Evolutionary conservation across 345 rosid species (phyloP).

Genomic region (Boechera retrofracta): DNA sequence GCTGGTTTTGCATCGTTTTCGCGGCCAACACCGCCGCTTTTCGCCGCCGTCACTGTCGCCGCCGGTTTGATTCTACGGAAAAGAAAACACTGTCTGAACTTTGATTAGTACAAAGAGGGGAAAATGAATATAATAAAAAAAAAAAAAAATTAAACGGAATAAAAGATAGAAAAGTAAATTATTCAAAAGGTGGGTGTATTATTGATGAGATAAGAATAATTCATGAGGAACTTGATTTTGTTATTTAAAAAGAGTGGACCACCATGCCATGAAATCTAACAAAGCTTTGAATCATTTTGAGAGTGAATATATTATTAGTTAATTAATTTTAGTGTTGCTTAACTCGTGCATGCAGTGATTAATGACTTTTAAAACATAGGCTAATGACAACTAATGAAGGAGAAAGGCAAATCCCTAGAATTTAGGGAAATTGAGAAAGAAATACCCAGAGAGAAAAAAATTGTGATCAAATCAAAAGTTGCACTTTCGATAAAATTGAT

Average conservation of each 20-base stretch:
- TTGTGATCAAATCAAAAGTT: constrained; percentile 37
- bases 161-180: constrained; percentile 36
- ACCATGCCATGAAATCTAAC: constrained; percentile 42
- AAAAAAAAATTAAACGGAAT: neutral
- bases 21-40: constrained; percentile 57
- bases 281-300: constrained; percentile 41
- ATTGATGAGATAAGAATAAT: constrained; percentile 46
- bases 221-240: constrained; percentile 42
- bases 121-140: neutral
- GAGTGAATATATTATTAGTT: constrained; percentile 16
- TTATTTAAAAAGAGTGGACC: constrained; percentile 36
- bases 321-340: constrained; percentile 16
- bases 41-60: constrained; percentile 37
- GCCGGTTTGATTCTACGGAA: constrained; percentile 36
- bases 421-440: constrained; percentile 20
- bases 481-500: neutral
- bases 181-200: constrained; percentile 39
- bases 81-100: neutral
- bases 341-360: constrained; percentile 45
- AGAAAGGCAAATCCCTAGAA: constrained; percentile 37
- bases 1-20: constrained; percentile 97
- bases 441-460: constrained; percentile 28
- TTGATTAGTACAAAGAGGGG: neutral
- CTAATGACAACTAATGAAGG: constrained; percentile 6
- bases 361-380: constrained; percentile 4